Percentiles rank a stretch among this genome's conserved stretches.
Evolutionary conservation across 495 filamentous ascomycete genomes (phyloP).

Genomic region (Cenococcum geophilum): DNA sequence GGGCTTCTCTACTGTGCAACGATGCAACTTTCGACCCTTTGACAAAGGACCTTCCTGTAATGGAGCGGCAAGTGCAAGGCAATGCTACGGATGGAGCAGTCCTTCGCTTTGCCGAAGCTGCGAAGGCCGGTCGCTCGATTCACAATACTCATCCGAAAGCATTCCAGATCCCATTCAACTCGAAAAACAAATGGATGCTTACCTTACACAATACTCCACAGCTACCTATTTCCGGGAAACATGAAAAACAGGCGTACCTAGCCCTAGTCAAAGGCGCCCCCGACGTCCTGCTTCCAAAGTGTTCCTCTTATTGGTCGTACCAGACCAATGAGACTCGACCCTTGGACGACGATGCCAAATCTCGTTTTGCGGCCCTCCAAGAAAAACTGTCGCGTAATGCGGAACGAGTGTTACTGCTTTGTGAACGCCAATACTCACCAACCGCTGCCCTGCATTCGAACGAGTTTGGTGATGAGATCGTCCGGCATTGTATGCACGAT

Average conservation of each 20-base stretch:
- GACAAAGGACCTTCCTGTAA: slow-evolving; percentile 26
- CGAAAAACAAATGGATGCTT: slow-evolving; percentile 39
- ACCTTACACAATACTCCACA: slow-evolving; percentile 27
- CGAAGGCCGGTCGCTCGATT: slow-evolving; percentile 3
- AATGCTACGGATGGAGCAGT: slow-evolving; percentile 39
- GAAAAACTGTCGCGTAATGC: slow-evolving; percentile 43
- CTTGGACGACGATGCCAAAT: slow-evolving; percentile 37
- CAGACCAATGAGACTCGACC: slow-evolving; percentile 35
- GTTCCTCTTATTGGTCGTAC: slow-evolving; percentile 43
- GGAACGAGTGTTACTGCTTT: slow-evolving; percentile 50
- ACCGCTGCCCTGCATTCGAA: slow-evolving; percentile 33
- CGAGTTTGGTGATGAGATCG: slow-evolving; percentile 45
- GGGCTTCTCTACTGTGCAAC: slow-evolving; percentile 35
- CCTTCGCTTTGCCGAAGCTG: slow-evolving; percentile 32
- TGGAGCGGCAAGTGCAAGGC: slow-evolving; percentile 33
- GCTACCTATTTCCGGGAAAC: slow-evolving; percentile 21
- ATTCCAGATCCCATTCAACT: slow-evolving; percentile 39
- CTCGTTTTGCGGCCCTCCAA: slow-evolving; percentile 40
- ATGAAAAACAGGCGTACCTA: neutral
- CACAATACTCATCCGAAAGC: slow-evolving; percentile 16
- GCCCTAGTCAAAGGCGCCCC: slow-evolving; percentile 46
- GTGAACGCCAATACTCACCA: slow-evolving; percentile 34
- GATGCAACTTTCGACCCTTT: slow-evolving; percentile 34
- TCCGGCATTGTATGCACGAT: slow-evolving; percentile 37
- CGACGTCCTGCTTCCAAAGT: slow-evolving; percentile 45